phyloP scores from a whole-genome alignment of 1,139 yeast species.

The Kluyveromyces marxianus region DNA sequence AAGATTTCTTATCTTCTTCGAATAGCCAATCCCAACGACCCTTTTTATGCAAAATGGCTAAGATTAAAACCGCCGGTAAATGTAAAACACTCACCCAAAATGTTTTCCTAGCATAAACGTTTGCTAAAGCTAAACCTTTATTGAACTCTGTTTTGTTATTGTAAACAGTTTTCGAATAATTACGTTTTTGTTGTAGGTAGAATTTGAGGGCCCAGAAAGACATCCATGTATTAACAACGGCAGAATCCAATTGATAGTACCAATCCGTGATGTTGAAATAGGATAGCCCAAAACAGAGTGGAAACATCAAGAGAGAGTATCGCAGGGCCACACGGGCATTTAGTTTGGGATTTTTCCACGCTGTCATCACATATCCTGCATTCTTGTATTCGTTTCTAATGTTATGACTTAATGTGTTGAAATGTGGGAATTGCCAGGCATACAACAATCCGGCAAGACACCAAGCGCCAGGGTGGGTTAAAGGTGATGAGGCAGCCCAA shows the following conservation, averaged over 20 bases:
- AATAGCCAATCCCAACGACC: constrained; percentile 87
- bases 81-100: constrained; percentile 97
- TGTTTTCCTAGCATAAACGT: constrained; percentile 65
- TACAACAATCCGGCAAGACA: constrained; percentile 80
- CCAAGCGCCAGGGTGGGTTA: constrained; percentile 90
- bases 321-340: constrained; percentile 92
- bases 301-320: constrained; percentile 85
- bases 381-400: constrained; percentile 79
- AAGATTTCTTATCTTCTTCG: constrained; percentile 17
- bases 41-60: constrained; percentile 91
- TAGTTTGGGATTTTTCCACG: constrained; percentile 82
- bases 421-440: constrained; percentile 99
- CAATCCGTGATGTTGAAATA: constrained; percentile 79
- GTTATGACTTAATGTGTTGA: constrained; percentile 84
- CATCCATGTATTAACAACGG: constrained; percentile 79
- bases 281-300: constrained; percentile 76
- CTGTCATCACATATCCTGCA: constrained; percentile 96
- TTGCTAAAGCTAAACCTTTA: constrained; percentile 53
- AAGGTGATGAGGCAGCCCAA: constrained; percentile 90
- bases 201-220: constrained; percentile 72
- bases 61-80: constrained; percentile 76
- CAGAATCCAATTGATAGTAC: constrained; percentile 72
- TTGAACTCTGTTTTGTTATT: constrained; percentile 37
- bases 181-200: constrained; percentile 67
- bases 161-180: constrained; percentile 37